A percentile compares a stretch with the other conserved stretches of the same genome.
Evolutionary conservation across 306 rosid genomes (phyloP).

Genomic region (Rosa persica): DNA sequence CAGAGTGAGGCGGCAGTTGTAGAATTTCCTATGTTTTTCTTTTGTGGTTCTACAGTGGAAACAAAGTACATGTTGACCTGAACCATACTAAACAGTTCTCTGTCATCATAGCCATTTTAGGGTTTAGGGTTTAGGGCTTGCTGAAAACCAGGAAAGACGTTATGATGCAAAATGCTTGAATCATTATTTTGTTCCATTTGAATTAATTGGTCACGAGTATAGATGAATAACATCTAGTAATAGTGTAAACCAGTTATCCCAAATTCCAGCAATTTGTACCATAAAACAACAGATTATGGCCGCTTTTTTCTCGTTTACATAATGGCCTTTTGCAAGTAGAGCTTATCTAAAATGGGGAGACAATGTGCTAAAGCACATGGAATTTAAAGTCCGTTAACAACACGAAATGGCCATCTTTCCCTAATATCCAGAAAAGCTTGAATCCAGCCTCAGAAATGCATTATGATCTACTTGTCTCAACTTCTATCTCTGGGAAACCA

Average conservation of each 20-base stretch:
- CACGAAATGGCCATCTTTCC: not conserved
- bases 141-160: too few species aligned
- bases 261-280: not conserved
- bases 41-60: too few species aligned
- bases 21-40: too few species aligned
- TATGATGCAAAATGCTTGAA: too few species aligned
- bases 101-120: too few species aligned
- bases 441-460: not conserved
- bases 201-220: too few species aligned
- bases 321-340: not conserved
- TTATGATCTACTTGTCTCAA: not conserved
- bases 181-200: too few species aligned
- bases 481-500: not conserved
- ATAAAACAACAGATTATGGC: not conserved
- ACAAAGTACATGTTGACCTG: too few species aligned
- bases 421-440: too few species aligned
- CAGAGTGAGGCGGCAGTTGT: not conserved
- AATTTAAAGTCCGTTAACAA: not conserved
- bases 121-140: too few species aligned
- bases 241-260: not conserved
- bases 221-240: too few species aligned
- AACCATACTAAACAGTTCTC: too few species aligned
- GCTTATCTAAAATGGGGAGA: not conserved
- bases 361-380: not conserved
- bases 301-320: not conserved